phyloP scores from a whole-genome alignment of 2,329 filamentous ascomycete genomes.

The Dactylellina haptotyla region DNA sequence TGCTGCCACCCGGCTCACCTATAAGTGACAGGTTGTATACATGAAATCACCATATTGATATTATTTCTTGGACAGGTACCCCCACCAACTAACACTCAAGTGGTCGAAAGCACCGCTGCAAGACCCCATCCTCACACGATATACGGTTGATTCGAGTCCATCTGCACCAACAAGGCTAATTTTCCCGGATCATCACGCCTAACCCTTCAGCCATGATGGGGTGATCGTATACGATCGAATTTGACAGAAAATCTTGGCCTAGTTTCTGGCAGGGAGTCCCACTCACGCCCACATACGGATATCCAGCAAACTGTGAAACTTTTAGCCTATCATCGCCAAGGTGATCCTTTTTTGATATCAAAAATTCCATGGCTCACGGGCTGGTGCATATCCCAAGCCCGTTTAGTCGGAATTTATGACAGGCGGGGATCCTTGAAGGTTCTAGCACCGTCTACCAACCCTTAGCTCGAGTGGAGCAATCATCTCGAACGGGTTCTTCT shows the following conservation, averaged over 20 bases:
- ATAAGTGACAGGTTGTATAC: slow-evolving; percentile 22
- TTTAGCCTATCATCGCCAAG: slow-evolving; percentile 31
- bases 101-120: background rate
- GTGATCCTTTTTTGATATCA: slow-evolving; percentile 20
- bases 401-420: slow-evolving; percentile 52
- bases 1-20: slow-evolving; percentile 20
- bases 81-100: slow-evolving; percentile 25
- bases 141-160: slow-evolving; percentile 10
- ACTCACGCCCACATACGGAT: no score
- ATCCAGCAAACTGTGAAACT: no score
- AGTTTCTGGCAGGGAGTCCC: background rate
- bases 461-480: background rate
- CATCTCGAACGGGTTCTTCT: no score
- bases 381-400: slow-evolving; percentile 39
- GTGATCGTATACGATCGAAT: slow-evolving; percentile 5
- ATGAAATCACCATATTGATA: slow-evolving; percentile 17
- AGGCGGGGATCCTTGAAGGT: slow-evolving; percentile 32
- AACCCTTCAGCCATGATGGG: background rate
- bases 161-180: slow-evolving; percentile 21
- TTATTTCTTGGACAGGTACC: slow-evolving; percentile 42
- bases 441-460: slow-evolving; percentile 30
- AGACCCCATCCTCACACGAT: no score
- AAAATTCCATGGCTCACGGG: slow-evolving; percentile 32
- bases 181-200: slow-evolving; percentile 20
- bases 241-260: background rate